Evolutionary conservation across 768 basidiomycete genomes (phyloP), one percentile per base, ranked within the genome.

Genomic region (Tricholoma terreum): DNA sequence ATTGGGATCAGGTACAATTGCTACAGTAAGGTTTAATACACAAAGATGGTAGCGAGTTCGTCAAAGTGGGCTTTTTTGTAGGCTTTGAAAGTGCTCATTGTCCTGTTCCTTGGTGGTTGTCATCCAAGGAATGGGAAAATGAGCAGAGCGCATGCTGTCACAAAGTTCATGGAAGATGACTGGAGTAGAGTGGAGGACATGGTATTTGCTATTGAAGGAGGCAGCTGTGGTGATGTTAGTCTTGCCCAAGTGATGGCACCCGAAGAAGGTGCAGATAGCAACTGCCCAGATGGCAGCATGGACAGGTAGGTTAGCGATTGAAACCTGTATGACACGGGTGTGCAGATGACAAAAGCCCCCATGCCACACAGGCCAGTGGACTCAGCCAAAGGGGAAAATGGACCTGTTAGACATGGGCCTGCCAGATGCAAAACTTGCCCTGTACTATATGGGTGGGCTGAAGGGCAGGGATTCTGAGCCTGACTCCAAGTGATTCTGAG

Each of bases 71-170:
- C 24, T 27, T 27, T 27, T 6, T 27, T 27, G 24, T 27, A 27
- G 24, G 24, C 24, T 27, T 27, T 27, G 2, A 6, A 27, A 27
- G 24, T 27, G 6, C 24, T 27, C 24, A 27, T 27, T 27, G 24
- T 6, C 24, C 6, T 27, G 24, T 27, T 27, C 24, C 24, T 27
- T 27, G 1, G 63, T 64, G 4, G 66, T 68, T 50, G 70, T 69
- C 6, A 64, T 66, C 63, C 65, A 72, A 4, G 72, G 72, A 12
- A 69, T 65, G 57, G 60, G 63, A 17, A 71, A 58, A 22, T 55
- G 22, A 24, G 15, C 22, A 6, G 30, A 22, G 22, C 15, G 19
- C 3, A 2, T 22, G 5, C 46, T 4, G 6, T 48, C 19, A 1
- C 21, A 2, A 12, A 48, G 30, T 48, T 22, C 30, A n/a, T 3